Evolutionary conservation across 257 asterid species (phyloP), one percentile per base, ranked within the genome.

Genomic region (Osmanthus fragrans): DNA sequence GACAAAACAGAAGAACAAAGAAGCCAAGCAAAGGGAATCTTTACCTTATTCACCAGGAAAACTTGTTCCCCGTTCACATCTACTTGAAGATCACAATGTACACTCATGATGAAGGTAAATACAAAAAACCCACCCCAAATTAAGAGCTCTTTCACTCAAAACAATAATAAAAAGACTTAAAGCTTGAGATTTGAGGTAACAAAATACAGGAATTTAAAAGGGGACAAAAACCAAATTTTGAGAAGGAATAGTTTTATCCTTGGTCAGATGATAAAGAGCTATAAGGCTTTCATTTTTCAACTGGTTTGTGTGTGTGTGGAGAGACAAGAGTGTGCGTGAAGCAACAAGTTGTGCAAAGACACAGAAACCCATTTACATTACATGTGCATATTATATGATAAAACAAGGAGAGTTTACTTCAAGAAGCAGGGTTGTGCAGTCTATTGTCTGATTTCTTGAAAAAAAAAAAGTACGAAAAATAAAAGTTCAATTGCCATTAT

Each of bases 11-110:
- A 3, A 45, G 51, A 45, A 45, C 51, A 13, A 45, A 45, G 51
- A 45, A 45, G 51, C 19, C 51, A 11, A 13, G 51, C 4, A 45
- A 3, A 45, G 18, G 51, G 42, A 73, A 67, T 40, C 23, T 40
- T 73, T 85, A 94, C 98, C 97, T 87, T 89, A 77, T 94, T 75
- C 11, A 94, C 88, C 82, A 86, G n/a, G 89, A 94, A 94, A 80
- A 85, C 66, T 86, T 88, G 90, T 84, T 92, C 94, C 66, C 98
- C 98, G 87, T 92, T 94, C 77, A 94, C 93, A 83, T 92, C 97
- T 84, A 94, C 94, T 80, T 87, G 90, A 85, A 94, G 98, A 84
- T 86, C 81, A 79, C 84, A 85, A 77, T 77, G 49, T 56, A 71
- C 88, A 79, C 82, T 93, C 98, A 94, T 90, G 29, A 81, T 81